Evolutionary conservation across 2,329 filamentous ascomycete genomes (phyloP).

Genomic region (Aspergillus quadricinctus): DNA sequence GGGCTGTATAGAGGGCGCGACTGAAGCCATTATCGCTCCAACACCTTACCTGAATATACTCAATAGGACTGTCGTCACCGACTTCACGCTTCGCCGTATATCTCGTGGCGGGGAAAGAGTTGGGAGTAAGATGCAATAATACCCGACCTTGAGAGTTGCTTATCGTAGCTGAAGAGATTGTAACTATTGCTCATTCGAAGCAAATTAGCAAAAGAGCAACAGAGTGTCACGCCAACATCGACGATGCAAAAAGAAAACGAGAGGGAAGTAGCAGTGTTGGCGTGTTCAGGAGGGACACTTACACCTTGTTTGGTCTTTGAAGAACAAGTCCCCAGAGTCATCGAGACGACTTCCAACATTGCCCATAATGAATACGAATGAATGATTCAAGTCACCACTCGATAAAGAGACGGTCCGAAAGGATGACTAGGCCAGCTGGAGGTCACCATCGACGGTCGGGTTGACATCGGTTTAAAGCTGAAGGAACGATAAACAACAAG

Average conservation of each 20-base stretch:
- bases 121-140: constrained; percentile 74
- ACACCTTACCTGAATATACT: constrained; percentile 79
- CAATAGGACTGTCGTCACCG: constrained; percentile 71
- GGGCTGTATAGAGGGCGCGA: background rate
- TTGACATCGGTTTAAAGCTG: constrained; percentile 15
- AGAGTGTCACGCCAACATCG: background rate
- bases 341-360: constrained; percentile 85
- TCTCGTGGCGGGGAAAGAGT: constrained; percentile 79
- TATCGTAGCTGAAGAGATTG: constrained; percentile 77
- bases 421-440: constrained; percentile 23
- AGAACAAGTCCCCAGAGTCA: constrained; percentile 70
- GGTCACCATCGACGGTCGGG: constrained; percentile 32
- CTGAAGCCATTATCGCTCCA: background rate
- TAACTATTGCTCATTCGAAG: constrained; percentile 54
- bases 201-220: background rate
- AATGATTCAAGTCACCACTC: constrained; percentile 24
- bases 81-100: constrained; percentile 67
- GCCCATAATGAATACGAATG: constrained; percentile 64
- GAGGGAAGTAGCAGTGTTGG: background rate
- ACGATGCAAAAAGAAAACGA: background rate
- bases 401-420: constrained; percentile 21
- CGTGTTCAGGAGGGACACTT: constrained; percentile 27
- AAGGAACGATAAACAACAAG: constrained; percentile 5
- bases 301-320: constrained; percentile 92
- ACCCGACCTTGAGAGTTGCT: constrained; percentile 74